phyloP scores from a whole-genome alignment of 1,139 yeast species.

The Kluyveromyces sp. region DNA sequence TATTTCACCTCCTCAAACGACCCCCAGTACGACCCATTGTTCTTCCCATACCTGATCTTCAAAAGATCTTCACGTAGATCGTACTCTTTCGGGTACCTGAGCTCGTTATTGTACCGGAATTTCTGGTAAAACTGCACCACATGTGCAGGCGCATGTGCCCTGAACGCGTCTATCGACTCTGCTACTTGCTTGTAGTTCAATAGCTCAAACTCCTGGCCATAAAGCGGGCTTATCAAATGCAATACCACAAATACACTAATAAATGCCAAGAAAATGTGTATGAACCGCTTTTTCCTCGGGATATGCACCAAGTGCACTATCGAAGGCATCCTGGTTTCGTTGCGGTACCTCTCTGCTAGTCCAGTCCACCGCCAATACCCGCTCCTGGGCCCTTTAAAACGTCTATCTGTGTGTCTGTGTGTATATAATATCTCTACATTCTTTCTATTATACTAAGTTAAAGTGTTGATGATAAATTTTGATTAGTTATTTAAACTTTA shows the following conservation, averaged over 20 bases:
- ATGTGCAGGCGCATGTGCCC: background rate
- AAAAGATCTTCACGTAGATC: conserved; percentile 10
- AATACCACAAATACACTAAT: background rate
- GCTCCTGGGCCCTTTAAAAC: too few relatives aligned
- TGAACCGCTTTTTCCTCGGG: background rate
- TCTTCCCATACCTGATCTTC: conserved; percentile 10
- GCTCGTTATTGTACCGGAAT: conserved; percentile 9
- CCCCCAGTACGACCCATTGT: conserved; percentile 8
- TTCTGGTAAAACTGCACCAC: conserved; percentile 9
- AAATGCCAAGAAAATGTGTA: background rate
- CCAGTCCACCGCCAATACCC: too few relatives aligned
- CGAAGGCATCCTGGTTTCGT: background rate
- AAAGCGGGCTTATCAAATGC: background rate
- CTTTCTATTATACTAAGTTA: too few relatives aligned
- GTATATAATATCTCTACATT: too few relatives aligned
- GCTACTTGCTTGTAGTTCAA: background rate
- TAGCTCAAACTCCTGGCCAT: background rate
- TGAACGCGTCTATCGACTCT: background rate
- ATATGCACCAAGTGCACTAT: background rate
- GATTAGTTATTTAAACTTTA: too few relatives aligned
- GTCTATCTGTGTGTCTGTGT: too few relatives aligned
- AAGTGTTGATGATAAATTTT: too few relatives aligned
- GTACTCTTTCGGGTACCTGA: conserved; percentile 10
- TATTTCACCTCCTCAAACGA: conserved; percentile 3
- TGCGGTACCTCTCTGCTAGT: too few relatives aligned